Percentiles rank a stretch among this genome's conserved stretches.
These are phyloP conservation scores for Musa balbisiana DNA, from an alignment of 202 grass and related monocot species.

Conservation along the genomic window DNA sequence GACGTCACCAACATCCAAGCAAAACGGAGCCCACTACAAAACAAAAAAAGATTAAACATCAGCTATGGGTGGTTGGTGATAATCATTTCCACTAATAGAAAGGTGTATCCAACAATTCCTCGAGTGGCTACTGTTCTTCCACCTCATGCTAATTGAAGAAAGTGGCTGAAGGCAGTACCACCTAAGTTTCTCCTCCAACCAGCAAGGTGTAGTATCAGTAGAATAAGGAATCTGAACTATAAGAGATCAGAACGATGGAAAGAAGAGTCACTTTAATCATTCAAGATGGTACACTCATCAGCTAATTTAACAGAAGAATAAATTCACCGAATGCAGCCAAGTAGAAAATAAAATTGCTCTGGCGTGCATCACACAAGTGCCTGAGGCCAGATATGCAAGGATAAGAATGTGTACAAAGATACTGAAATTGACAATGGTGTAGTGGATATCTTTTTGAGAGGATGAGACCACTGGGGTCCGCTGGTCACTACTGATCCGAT, in stretches of 20 bases:
- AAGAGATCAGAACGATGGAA: background rate
- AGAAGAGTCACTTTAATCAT: background rate
- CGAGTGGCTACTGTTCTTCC: background rate
- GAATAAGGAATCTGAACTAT: background rate
- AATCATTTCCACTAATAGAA: constrained; percentile 5
- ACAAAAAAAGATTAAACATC: background rate
- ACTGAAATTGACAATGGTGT: background rate
- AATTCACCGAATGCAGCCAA: background rate
- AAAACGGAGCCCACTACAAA: background rate
- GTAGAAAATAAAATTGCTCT: background rate
- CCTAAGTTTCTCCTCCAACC: background rate
- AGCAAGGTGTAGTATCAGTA: background rate
- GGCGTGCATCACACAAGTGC: background rate
- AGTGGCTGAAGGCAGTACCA: background rate
- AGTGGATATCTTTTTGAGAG: background rate
- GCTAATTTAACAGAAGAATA: background rate
- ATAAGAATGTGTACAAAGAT: background rate
- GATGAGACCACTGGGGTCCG: background rate
- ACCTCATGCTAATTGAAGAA: constrained; percentile 1
- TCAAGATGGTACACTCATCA: background rate
- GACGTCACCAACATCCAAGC: background rate
- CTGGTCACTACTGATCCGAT: background rate
- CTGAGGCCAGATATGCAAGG: background rate
- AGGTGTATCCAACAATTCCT: background rate
- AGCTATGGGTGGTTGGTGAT: background rate